phyloP scores from a whole-genome alignment of 2,329 filamentous ascomycete species.

The Xylariaceae sp. region DNA sequence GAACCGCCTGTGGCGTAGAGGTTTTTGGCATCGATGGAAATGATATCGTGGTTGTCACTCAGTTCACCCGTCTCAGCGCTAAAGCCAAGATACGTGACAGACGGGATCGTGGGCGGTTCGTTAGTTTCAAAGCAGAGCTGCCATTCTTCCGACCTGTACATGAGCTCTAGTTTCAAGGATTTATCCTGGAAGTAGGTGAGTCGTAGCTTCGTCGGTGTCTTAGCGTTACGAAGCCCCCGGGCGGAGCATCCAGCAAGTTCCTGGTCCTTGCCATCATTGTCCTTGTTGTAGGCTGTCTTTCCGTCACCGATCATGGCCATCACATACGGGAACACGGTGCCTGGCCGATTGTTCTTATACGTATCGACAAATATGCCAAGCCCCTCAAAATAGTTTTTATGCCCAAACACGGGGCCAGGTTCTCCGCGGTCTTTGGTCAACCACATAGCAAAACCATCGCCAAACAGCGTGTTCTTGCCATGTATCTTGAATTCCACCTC shows the following conservation, averaged over 20 bases:
- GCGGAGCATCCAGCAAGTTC: constrained; percentile 95
- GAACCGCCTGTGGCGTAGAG: constrained; percentile 64
- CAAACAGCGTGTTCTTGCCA: constrained; percentile 82
- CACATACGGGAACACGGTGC: constrained; percentile 91
- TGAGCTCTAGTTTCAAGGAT: constrained; percentile 79
- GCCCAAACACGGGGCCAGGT: constrained; percentile 80
- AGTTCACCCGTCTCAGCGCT: constrained; percentile 92
- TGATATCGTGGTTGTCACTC: constrained; percentile 95
- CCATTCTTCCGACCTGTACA: constrained; percentile 93
- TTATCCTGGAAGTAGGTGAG: constrained; percentile 98
- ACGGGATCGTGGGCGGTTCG: constrained; percentile 69
- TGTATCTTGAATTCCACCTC: constrained; percentile 93
- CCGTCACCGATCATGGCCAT: constrained; percentile 99
- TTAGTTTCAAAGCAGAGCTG: constrained; percentile 76
- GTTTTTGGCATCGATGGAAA: constrained; percentile 80
- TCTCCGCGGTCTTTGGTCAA: constrained; percentile 86
- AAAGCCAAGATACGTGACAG: constrained; percentile 69
- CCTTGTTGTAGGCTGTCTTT: constrained; percentile 81
- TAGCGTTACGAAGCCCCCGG: constrained; percentile 76
- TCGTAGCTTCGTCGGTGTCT: constrained; percentile 74
- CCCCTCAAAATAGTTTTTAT: constrained; percentile 83
- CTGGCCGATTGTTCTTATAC: constrained; percentile 98
- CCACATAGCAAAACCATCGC: constrained; percentile 97
- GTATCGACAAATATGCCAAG: constrained; percentile 95
- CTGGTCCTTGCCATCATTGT: constrained; percentile 86